Evolutionary conservation across 2,329 filamentous ascomycete species (phyloP), one percentile per base, ranked within the genome.

Genomic region (Neoarthrinium moseri): DNA sequence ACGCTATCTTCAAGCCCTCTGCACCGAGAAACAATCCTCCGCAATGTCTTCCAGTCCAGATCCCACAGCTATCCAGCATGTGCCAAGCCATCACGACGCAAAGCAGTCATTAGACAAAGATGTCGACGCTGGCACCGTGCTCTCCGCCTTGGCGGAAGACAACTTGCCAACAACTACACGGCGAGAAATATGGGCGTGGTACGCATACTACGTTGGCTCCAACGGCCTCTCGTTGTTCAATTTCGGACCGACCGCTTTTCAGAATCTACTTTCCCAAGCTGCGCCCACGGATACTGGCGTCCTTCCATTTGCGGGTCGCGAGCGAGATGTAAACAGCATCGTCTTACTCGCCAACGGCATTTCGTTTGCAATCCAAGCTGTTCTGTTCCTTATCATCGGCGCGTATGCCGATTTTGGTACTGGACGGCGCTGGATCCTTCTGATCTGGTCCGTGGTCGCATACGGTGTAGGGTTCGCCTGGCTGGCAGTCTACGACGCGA

Each of bases 281-380:
- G 81, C 80, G 4, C 73, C 77, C 6, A 69, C 69, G 3, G 73
- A 78, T 39, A 69, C 68, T 8, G 73, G 70, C 2, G 68, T 76
- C 1, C 62, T 86, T 18, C 54, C 56, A 2, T 86, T 86, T 49
- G 74, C 76, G 1, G 82, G 83, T 12, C 67, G 67, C 29, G 62
- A 72, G 20, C 73, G 81, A 44, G 79, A 78, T n/a, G 77, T 84
- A 55, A 83, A 84, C 60, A 82, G 77, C 47, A 82, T 87, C 44
- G 80, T 87, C 4, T 67, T 87, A 6, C 68, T 86, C 0, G 73
- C 74, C 59, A 87, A 87, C 56, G 84, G 84, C 43, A 80, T 87
- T 46, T 82, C 77, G 13, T 88, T 88, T 58, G 81, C 83, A 2
- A 75, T 85, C 27, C 84, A 87, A 58, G 76, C 82, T 22, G 71